Percentiles rank a stretch among this genome's conserved stretches.
Evolutionary conservation across 2,329 filamentous ascomycete species (phyloP).

Genomic region (Colletotrichum sp.): DNA sequence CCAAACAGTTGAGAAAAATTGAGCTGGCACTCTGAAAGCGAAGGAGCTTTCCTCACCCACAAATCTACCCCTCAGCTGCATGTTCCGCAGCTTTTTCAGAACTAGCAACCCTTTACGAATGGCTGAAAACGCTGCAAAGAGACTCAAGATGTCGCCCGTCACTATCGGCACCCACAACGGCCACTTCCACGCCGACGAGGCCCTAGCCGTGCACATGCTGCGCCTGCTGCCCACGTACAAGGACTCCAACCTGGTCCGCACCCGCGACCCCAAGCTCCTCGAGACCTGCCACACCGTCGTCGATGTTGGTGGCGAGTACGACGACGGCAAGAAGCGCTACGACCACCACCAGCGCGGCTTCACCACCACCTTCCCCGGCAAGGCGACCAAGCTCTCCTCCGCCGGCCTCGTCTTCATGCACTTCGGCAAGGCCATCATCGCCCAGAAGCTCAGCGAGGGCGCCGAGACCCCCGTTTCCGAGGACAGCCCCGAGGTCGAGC

Average conservation of each 20-base stretch:
- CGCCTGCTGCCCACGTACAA: slow-evolving; percentile 84
- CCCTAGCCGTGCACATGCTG: slow-evolving; percentile 94
- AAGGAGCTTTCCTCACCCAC: not conserved
- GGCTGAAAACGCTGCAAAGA: slow-evolving; percentile 78
- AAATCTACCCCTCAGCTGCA: slow-evolving; percentile 29
- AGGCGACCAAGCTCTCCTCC: slow-evolving; percentile 87
- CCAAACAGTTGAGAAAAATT: not conserved
- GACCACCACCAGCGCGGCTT: slow-evolving; percentile 98
- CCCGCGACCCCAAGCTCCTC: slow-evolving; percentile 81
- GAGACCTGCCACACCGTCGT: slow-evolving; percentile 91
- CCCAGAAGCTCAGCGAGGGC: slow-evolving; percentile 54
- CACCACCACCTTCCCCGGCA: slow-evolving; percentile 80
- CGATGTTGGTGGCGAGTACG: slow-evolving; percentile 96
- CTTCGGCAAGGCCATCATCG: slow-evolving; percentile 86
- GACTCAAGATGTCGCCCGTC: slow-evolving; percentile 71
- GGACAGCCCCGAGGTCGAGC: slow-evolving; percentile 69
- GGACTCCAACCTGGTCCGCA: slow-evolving; percentile 78
- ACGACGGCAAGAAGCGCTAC: slow-evolving; percentile 77
- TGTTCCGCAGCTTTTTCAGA: slow-evolving; percentile 43
- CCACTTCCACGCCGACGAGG: slow-evolving; percentile 99
- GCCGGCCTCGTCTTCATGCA: slow-evolving; percentile 96
- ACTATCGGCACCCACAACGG: slow-evolving; percentile 95
- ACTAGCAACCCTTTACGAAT: slow-evolving; percentile 44
- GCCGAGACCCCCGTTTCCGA: slow-evolving; percentile 52
- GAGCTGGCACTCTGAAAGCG: not conserved